phyloP scores from a whole-genome alignment of 129 eudicot species.

The Logfia minima region DNA sequence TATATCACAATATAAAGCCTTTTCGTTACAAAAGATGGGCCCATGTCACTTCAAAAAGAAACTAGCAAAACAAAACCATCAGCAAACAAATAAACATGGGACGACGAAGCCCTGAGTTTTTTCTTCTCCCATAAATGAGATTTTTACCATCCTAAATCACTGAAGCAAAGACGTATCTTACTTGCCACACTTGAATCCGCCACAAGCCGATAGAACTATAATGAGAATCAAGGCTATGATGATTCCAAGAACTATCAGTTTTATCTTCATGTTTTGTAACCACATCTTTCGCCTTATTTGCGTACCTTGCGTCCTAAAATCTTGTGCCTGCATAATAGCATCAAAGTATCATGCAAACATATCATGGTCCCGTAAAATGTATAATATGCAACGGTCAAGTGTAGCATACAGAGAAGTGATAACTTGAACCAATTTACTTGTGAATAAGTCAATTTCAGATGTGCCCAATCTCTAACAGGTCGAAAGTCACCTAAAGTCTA shows the following conservation, averaged over 20 bases:
- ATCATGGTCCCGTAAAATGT: neutral
- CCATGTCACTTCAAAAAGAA: slow-evolving; percentile 29
- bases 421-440: neutral
- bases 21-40: slow-evolving; percentile 21
- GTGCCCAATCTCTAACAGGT: neutral
- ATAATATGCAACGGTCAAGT: neutral
- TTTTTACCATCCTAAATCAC: slow-evolving; percentile 31
- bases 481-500: neutral
- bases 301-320: slow-evolving; percentile 95
- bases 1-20: slow-evolving; percentile 34
- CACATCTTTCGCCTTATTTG: slow-evolving; percentile 97
- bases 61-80: slow-evolving; percentile 28
- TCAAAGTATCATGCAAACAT: neutral
- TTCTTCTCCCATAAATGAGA: slow-evolving; percentile 5
- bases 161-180: slow-evolving; percentile 27
- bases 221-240: slow-evolving; percentile 80
- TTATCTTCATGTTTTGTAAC: slow-evolving; percentile 95
- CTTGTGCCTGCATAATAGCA: slow-evolving; percentile 73
- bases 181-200: slow-evolving; percentile 73
- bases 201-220: slow-evolving; percentile 72
- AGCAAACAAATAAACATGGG: slow-evolving; percentile 39
- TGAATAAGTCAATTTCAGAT: neutral
- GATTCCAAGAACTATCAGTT: slow-evolving; percentile 85
- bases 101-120: neutral
- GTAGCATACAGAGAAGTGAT: neutral